Percentiles rank a stretch among this genome's conserved stretches.
These are phyloP conservation scores for Talaromyces marneffei DNA, from an alignment of 2,329 filamentous ascomycete genomes.

Conservation along the genomic window DNA sequence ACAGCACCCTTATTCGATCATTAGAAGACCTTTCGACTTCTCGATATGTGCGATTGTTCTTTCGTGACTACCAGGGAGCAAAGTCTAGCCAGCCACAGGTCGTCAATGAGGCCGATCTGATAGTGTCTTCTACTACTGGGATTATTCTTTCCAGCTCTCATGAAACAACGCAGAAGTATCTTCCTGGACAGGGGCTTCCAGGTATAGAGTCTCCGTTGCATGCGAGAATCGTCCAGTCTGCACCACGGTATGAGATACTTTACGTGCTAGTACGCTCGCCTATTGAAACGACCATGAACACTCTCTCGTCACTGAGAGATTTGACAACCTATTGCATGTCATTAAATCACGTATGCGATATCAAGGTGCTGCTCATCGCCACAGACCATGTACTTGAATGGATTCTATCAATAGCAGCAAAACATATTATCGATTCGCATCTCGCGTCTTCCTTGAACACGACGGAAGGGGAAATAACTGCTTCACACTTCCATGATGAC, in stretches of 20 bases:
- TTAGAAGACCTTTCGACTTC: slow-evolving; percentile 17
- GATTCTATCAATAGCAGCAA: slow-evolving; percentile 10
- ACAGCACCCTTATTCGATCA: slow-evolving; percentile 20
- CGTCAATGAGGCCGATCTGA: slow-evolving; percentile 54
- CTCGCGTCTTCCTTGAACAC: slow-evolving; percentile 9
- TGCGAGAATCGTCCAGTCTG: slow-evolving; percentile 50
- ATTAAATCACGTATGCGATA: background rate
- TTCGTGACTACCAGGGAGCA: slow-evolving; percentile 20
- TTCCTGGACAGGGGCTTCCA: slow-evolving; percentile 51
- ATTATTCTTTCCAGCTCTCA: slow-evolving; percentile 67
- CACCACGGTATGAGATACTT: slow-evolving; percentile 21
- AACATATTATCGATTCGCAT: slow-evolving; percentile 1
- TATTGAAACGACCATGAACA: background rate
- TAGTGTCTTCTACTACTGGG: slow-evolving; percentile 62
- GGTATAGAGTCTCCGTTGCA: slow-evolving; percentile 43
- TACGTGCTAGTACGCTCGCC: slow-evolving; percentile 11
- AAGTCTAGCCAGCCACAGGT: background rate
- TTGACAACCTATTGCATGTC: slow-evolving; percentile 4
- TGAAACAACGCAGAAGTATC: slow-evolving; percentile 63
- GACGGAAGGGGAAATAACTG: background rate
- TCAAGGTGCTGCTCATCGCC: slow-evolving; percentile 7
- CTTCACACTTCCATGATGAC: slow-evolving; percentile 42
- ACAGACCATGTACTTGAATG: slow-evolving; percentile 7
- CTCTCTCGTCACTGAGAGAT: slow-evolving; percentile 4
- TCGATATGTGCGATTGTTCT: slow-evolving; percentile 18